Evolutionary conservation across 495 filamentous ascomycete genomes (phyloP).

Genomic region (Hypomontagnella monticulosa): DNA sequence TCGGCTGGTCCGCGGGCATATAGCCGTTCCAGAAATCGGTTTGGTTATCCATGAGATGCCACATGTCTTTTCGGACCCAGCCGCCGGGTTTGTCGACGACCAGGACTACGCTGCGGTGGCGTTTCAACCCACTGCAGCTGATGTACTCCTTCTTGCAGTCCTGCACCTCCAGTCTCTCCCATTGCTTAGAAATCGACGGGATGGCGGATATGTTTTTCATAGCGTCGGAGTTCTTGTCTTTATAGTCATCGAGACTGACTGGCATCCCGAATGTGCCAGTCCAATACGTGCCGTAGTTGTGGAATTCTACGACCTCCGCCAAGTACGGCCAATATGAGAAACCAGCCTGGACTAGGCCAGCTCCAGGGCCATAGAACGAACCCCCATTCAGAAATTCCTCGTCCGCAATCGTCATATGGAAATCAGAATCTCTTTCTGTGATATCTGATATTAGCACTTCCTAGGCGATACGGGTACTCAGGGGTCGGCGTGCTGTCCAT

Average conservation of each 20-base stretch:
- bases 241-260: constrained; percentile 19
- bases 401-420: constrained; percentile 48
- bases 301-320: not conserved
- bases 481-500: no score
- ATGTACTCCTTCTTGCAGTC: constrained; percentile 31
- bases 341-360: constrained; percentile 22
- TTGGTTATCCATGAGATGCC: constrained; percentile 35
- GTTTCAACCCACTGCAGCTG: constrained; percentile 19
- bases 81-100: constrained; percentile 29
- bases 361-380: constrained; percentile 30
- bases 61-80: constrained; percentile 40
- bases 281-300: not conserved
- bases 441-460: constrained; percentile 27
- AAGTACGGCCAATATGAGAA: not conserved
- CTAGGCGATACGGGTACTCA: constrained; percentile 1
- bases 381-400: constrained; percentile 47
- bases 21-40: constrained; percentile 31
- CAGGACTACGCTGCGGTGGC: constrained; percentile 25
- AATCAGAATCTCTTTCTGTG: constrained; percentile 48
- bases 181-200: not conserved
- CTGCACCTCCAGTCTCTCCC: constrained; percentile 19
- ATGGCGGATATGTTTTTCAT: constrained; percentile 30
- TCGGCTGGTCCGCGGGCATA: constrained; percentile 29
- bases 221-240: constrained; percentile 33
- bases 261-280: not conserved